Conservation (phyloP, 169 alveolate genomes). For the Plasmodium malariae region DNA sequence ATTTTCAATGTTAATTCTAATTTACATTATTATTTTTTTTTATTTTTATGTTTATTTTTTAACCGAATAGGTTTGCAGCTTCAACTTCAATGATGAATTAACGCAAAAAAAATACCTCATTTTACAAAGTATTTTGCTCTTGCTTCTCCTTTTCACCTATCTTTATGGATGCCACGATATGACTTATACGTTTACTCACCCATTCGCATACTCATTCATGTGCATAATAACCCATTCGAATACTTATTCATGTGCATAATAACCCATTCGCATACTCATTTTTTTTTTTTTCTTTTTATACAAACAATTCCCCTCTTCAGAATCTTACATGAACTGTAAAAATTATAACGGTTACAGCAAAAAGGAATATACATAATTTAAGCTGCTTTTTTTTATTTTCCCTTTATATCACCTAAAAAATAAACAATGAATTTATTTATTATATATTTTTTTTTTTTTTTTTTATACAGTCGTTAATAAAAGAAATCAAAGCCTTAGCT, state of each 20-base stretch:
- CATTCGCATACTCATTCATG: neutral
- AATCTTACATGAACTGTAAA: constrained; percentile 46
- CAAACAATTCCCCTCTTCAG: neutral
- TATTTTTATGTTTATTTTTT: neutral
- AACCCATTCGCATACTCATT: neutral
- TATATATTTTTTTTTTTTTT: too few relatives aligned
- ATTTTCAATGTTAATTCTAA: neutral
- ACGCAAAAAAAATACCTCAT: constrained; percentile 45
- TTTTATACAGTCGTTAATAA: constrained; percentile 30
- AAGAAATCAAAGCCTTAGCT: constrained; percentile 1
- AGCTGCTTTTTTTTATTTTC: too few relatives aligned
- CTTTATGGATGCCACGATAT: neutral
- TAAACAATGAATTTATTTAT: too few relatives aligned
- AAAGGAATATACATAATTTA: neutral
- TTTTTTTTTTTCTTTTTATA: neutral
- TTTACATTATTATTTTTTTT: too few relatives aligned
- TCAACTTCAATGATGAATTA: constrained; percentile 39
- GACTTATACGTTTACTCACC: neutral
- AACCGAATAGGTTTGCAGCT: constrained; percentile 26
- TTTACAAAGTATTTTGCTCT: constrained; percentile 29
- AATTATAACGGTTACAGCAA: constrained; percentile 49
- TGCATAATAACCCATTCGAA: neutral
- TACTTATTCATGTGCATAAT: neutral
- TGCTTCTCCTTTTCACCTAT: neutral
- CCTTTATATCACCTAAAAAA: too few relatives aligned